Evolutionary conservation across 1,284 basidiomycete species (phyloP).

Genomic region (Agroathelia rolfsii): DNA sequence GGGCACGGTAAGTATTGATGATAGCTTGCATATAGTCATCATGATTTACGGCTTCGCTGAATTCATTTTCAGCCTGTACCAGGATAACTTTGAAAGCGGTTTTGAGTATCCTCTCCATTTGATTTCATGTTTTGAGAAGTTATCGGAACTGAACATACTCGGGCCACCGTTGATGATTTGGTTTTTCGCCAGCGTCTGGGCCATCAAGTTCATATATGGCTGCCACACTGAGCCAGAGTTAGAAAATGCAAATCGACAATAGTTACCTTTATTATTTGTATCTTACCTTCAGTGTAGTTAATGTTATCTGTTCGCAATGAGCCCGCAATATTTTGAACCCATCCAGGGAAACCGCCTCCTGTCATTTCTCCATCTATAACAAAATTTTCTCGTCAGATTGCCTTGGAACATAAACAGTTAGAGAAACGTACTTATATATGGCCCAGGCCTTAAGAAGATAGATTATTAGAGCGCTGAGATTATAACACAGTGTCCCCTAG

Average conservation of each 20-base stretch:
- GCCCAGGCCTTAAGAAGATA: slow-evolving; percentile 30
- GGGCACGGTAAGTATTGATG: slow-evolving; percentile 33
- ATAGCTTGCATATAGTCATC: slow-evolving; percentile 41
- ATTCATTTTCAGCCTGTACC: slow-evolving; percentile 53
- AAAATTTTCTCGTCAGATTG: neutral
- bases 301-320: slow-evolving; percentile 38
- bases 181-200: slow-evolving; percentile 37
- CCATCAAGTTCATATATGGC: slow-evolving; percentile 41
- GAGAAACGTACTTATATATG: slow-evolving; percentile 32
- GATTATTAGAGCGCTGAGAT: slow-evolving; percentile 1
- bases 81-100: slow-evolving; percentile 31
- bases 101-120: neutral
- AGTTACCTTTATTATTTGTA: neutral
- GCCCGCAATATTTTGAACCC: slow-evolving; percentile 39
- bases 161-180: slow-evolving; percentile 45
- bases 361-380: slow-evolving; percentile 38
- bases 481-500: slow-evolving; percentile 1
- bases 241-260: slow-evolving; percentile 1
- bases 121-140: too few relatives aligned
- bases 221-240: slow-evolving; percentile 31
- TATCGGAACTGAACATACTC: slow-evolving; percentile 19
- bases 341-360: slow-evolving; percentile 49
- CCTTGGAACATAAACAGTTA: neutral
- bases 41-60: slow-evolving; percentile 28
- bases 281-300: slow-evolving; percentile 31